Evolutionary conservation across 306 rosid genomes (phyloP).

Genomic region (Quercus rubra): DNA sequence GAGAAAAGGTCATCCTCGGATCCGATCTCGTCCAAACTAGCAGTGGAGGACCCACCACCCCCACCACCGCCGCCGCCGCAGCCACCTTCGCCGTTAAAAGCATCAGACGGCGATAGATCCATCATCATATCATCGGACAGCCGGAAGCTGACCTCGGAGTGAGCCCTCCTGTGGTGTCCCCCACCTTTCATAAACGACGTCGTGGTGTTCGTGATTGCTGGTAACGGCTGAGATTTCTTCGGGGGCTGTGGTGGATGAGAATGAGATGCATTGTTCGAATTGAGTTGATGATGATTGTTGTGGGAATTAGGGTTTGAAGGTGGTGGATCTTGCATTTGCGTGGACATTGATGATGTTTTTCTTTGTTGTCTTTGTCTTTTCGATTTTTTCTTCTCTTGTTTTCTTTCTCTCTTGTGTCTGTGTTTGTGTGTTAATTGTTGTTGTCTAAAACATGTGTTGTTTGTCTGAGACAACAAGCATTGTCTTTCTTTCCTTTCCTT

Average conservation of each 20-base stretch:
- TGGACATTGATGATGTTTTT: slow-evolving; percentile 11
- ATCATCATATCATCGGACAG: slow-evolving; percentile 73
- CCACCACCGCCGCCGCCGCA: background rate
- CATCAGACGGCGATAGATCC: slow-evolving; percentile 78
- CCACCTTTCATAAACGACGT: background rate
- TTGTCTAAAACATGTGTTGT: background rate
- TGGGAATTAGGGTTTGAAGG: slow-evolving; percentile 36
- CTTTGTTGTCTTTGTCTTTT: background rate
- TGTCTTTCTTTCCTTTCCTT: too few relatives aligned
- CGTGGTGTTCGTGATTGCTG: background rate
- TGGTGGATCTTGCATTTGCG: slow-evolving; percentile 68
- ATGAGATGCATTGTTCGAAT: slow-evolving; percentile 26
- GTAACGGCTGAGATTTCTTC: too few relatives aligned
- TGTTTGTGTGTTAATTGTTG: too few relatives aligned
- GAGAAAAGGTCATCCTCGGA: slow-evolving; percentile 95
- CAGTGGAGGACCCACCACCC: slow-evolving; percentile 65
- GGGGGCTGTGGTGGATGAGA: slow-evolving; percentile 17
- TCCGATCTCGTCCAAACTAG: slow-evolving; percentile 89
- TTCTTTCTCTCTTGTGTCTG: slow-evolving; percentile 7
- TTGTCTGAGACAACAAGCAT: background rate
- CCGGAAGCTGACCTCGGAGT: slow-evolving; percentile 74
- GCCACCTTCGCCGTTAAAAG: slow-evolving; percentile 37
- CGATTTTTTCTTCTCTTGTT: slow-evolving; percentile 30
- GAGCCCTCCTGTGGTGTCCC: slow-evolving; percentile 69
- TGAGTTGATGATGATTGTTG: slow-evolving; percentile 9